phyloP scores from a whole-genome alignment of 163 green algal genomes.

The Chloroidium sp. region DNA sequence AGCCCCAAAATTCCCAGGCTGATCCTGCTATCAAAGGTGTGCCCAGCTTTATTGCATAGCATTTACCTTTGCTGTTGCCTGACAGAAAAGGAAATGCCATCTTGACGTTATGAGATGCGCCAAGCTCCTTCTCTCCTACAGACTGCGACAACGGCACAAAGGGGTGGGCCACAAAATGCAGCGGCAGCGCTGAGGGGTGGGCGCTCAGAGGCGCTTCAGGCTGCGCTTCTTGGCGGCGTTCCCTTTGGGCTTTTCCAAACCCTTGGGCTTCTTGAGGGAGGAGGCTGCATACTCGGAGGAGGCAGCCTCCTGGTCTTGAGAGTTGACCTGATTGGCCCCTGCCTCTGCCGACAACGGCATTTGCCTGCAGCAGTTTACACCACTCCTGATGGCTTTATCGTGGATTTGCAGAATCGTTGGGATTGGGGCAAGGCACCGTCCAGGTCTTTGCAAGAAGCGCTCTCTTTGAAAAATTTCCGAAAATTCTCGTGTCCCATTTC shows the following conservation, averaged over 20 bases:
- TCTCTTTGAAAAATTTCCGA: no score
- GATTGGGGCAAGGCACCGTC: not conserved
- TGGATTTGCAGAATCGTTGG: not conserved
- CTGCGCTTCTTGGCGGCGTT: conserved; percentile 23
- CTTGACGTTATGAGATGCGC: no score
- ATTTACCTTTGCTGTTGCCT: no score
- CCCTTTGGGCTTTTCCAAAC: conserved; percentile 26
- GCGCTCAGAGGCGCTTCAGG: conserved; percentile 21
- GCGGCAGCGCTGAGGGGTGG: no score
- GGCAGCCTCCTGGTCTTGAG: conserved; percentile 13
- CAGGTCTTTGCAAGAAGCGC: not conserved
- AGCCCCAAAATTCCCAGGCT: no score
- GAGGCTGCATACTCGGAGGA: not conserved
- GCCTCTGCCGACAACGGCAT: conserved; percentile 48
- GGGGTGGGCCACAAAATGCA: no score
- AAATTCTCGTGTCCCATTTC: no score
- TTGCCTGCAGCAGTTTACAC: conserved; percentile 15
- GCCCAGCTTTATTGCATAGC: no score
- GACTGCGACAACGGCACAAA: no score
- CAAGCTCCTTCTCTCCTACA: no score
- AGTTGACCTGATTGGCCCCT: conserved; percentile 54
- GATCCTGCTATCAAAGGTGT: no score
- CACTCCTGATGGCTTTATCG: not conserved
- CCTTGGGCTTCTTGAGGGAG: conserved; percentile 19
- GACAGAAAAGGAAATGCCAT: no score